Base-by-base conservation (phyloP, 2,329 filamentous ascomycete genomes). In the Magnaporthiopsis incrustans region DNA sequence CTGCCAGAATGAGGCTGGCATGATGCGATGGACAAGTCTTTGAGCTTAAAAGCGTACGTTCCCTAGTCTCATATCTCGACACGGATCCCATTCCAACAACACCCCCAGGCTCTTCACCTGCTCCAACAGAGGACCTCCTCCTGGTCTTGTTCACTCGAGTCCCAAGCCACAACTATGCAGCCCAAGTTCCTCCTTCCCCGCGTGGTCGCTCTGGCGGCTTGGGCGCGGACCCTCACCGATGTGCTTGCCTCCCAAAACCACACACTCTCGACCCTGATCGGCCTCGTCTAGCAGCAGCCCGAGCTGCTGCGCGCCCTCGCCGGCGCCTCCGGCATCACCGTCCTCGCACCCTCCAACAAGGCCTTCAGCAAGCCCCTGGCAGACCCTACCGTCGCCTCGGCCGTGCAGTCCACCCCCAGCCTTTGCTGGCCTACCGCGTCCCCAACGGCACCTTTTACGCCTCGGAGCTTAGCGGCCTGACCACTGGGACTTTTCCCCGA, bases 401-500 rank as follows among this genome's bases (percentile, higher is more conserved):
- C 66, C n/a, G 61, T 70, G 25, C 66, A 69, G n/a, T 57, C 64
- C 1, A 68, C 72, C 61, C 62, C 70, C 0, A 68, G 68, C 11
- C 68, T 72, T 71, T 86, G 30, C 72, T 88, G 27, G 75, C 73
- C 64, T 88, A 88, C 72, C 85, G 88, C 70, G 78, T 87, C 25
- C 71, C 87, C 14, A 80, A 82, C 64, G 84, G 84, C 53, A 79
- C 77, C 0, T 78, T 81, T 67, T 70, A 66, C 38, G 67, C 71
- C 6, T 67, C 69, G 2, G 68, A 69, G 63, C 69, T 77, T 57
- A 65, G 64, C 26, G 44, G 44, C 44, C 44, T 50, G 15, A 67
- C 70, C 25, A 70, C 72, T 50, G 75, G 0, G 65, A 70, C 5
- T 77, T 79, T 57, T 67, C 78, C 32, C 73, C 73, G 4, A 79